These are phyloP conservation scores for Crithidia sp. DNA, from an alignment of 208 protist species.

Conservation along the genomic window DNA sequence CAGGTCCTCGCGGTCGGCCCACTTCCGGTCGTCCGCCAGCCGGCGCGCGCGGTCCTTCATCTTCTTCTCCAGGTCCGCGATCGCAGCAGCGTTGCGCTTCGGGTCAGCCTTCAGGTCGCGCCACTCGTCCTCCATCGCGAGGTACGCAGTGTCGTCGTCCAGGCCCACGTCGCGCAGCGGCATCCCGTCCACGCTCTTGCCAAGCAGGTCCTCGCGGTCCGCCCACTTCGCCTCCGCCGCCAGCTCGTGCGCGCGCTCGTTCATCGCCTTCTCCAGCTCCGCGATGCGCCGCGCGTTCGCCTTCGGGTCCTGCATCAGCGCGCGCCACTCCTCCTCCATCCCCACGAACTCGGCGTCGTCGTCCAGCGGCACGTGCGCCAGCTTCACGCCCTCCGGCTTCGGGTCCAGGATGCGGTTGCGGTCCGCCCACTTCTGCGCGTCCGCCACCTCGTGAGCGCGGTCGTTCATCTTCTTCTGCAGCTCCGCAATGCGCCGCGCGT, in stretches of 20 bases:
- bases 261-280: no score
- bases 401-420: conserved; percentile 45
- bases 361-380: conserved; percentile 56
- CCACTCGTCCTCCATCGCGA: conserved; percentile 38
- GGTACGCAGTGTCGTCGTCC: conserved; percentile 46
- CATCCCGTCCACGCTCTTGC: conserved; percentile 49
- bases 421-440: conserved; percentile 36
- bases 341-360: conserved; percentile 38
- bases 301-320: conserved; percentile 38
- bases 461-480: conserved; percentile 58
- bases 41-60: conserved; percentile 38
- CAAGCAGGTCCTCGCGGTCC: conserved; percentile 44
- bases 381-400: conserved; percentile 59
- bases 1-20: conserved; percentile 22
- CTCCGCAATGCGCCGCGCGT: conserved; percentile 26
- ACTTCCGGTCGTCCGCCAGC: conserved; percentile 45
- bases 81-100: conserved; percentile 36
- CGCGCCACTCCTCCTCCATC: conserved; percentile 41
- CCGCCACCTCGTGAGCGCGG: conserved; percentile 49
- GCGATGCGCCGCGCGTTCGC: conserved; percentile 38
- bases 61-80: conserved; percentile 41
- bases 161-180: conserved; percentile 40
- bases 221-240: conserved; percentile 38
- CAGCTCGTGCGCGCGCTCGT: conserved; percentile 49
- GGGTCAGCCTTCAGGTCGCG: conserved; percentile 40